Base-by-base conservation (phyloP, 768 basidiomycete species). In the Podaxis sp. region DNA sequence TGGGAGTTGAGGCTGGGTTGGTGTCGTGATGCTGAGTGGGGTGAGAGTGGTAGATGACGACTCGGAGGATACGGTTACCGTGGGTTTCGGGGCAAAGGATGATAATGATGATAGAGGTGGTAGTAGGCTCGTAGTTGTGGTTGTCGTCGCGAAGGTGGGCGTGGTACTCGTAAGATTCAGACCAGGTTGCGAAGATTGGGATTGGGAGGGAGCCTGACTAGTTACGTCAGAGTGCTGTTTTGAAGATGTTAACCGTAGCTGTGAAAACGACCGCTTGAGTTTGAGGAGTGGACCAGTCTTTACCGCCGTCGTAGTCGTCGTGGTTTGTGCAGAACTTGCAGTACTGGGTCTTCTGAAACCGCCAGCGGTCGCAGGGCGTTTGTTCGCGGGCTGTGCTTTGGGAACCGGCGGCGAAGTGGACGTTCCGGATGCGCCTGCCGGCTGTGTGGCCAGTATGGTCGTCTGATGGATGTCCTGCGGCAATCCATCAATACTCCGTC, bases 211-310 rank as follows among this genome's bases (percentile, higher is more conserved):
- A 37, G 2, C 46, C 48, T 40, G 33, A 41, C 26, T 40, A n/a
- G 63, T 36, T 36, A 36, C 49, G 48, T 56, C 54, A 40, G 54
- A 40, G 22, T 24, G n/a, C 46, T 44, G 41, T 62, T 54, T 62
- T 10, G 60, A 50, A 24, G n/a, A 36, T 24, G 53, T 33, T 30
- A 54, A 48, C 36, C 60, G 60, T 20, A 62, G 38, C 24, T 62
- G 61, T 2, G 61, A 56, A 33, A 56, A 56, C 20, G 64, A 65
- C 26, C 55, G 59, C 51, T 64, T 64, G 44, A 44, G 53, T 15
- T 60, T 65, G 60, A 61, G 56, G 37, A 65, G 15, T 4, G 64
- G 28, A 15, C 58, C 46, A 15, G 54, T 8, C 49, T 60, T 60
- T 5, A 46, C n/a, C 28, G 56, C 38, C 28, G 54, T 20, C 20